Evolutionary conservation across 2,329 filamentous ascomycete genomes (phyloP).

Genomic region (Macrophomina pseudophaseolina): DNA sequence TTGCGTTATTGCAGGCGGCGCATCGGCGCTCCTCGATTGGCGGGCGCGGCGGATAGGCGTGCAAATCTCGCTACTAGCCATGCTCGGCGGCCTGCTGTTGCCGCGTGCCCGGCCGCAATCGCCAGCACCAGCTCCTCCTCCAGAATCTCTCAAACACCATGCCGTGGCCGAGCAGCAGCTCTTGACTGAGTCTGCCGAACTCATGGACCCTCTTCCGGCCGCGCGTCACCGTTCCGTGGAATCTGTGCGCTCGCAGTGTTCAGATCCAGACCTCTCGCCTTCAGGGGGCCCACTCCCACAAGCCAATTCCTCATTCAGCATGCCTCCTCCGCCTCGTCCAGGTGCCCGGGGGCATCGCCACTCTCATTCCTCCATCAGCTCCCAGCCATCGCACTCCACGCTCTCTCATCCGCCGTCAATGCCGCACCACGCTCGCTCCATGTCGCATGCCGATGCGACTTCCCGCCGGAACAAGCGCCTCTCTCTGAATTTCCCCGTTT

Average conservation of each 20-base stretch:
- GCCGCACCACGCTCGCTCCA: conserved; percentile 38
- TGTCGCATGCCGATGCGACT: conserved; percentile 42
- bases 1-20: not conserved
- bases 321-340: conserved; percentile 20
- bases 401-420: conserved; percentile 32
- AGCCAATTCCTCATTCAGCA: conserved; percentile 18
- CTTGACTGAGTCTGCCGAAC: conserved; percentile 14
- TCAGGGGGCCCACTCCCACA: conserved; percentile 23
- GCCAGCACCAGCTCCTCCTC: not conserved
- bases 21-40: conserved; percentile 9
- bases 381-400: conserved; percentile 19
- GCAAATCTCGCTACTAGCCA: conserved; percentile 16
- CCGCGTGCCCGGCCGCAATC: conserved; percentile 1
- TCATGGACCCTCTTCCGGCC: conserved; percentile 19
- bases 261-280: conserved; percentile 5
- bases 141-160: conserved; percentile 10
- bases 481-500: conserved; percentile 56
- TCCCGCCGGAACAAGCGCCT: conserved; percentile 50
- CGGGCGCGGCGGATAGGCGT: conserved; percentile 8
- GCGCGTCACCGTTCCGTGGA: conserved; percentile 22
- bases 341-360: conserved; percentile 11
- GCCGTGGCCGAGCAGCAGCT: conserved; percentile 1
- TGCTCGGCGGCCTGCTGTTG: conserved; percentile 9
- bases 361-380: conserved; percentile 26
- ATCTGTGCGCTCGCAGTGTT: not conserved